Base-by-base conservation (phyloP, 345 rosid species). In the Litchi chinensis region DNA sequence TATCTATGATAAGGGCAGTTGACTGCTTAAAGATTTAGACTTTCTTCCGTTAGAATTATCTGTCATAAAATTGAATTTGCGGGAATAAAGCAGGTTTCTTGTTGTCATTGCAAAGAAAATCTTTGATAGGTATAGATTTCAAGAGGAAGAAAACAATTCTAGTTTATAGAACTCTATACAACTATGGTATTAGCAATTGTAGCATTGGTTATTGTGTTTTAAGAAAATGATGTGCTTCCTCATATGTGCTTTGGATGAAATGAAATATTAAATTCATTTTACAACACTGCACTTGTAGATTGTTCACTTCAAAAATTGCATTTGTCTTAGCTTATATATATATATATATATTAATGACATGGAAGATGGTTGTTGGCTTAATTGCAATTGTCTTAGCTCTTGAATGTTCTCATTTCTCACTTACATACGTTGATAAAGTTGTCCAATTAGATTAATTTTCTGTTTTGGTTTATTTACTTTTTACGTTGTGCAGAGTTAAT, bases 331-430 rank as follows among this genome's bases (percentile, higher is more conserved):
- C 28, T 26, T 1, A 26, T 26, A 26, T 26, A 26, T 26, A 26
- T 26, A 26, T 26, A 26, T 26, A 26, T 26, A 26, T 26, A 26
- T 26, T 1, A 26, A 92, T 91, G 99, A 97, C 81, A 97, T 97
- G 99, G 97, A 94, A 93, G 97, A 90, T 63, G 84, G 86, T 59
- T 78, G 59, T 76, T 71, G 65, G 60, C 57, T 21, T 57, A 19
- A 24, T 26, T 26, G 26, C 10, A 44, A 1, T 32, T 68, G n/a
- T 18, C 2, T 66, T 24, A 39, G 2, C 10, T 79, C 16, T 16
- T 76, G 59, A 5, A 26, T 80, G 22, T 59, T 54, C 63, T 6
- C 22, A 16, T 66, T 74, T 50, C 15, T 68, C 52, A 46, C 63
- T 56, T 16, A 26, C n/a, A n/a, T 74, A 26, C 1, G 28, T 26